Evolutionary conservation across 2,329 filamentous ascomycete genomes (phyloP).

Genomic region (Alternaria metachromatica): DNA sequence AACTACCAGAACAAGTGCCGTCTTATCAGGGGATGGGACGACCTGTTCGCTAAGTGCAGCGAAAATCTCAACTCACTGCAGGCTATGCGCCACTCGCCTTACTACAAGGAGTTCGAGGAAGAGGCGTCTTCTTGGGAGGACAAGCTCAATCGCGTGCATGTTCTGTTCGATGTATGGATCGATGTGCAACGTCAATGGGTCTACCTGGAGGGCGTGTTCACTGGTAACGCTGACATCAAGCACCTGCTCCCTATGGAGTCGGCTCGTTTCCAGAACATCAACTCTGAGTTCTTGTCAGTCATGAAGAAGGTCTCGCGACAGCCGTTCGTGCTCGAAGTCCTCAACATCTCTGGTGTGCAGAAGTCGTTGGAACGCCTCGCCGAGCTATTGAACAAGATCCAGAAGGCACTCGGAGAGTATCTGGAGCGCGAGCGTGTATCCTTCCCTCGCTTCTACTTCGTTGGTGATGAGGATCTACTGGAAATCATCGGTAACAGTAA

Average conservation of each 20-base stretch:
- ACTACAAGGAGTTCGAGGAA: conserved; percentile 99
- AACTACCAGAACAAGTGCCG: conserved; percentile 98
- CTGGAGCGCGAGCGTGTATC: conserved; percentile 96
- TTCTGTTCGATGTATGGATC: conserved; percentile 99
- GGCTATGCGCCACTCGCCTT: conserved; percentile 98
- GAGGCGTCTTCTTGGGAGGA: conserved; percentile 97
- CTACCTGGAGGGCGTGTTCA: conserved; percentile 98
- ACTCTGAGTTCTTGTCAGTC: conserved; percentile 97
- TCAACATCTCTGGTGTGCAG: conserved; percentile 94
- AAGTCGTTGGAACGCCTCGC: conserved; percentile 94
- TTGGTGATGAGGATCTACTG: conserved; percentile 95
- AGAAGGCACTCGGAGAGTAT: conserved; percentile 98
- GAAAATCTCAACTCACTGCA: conserved; percentile 97
- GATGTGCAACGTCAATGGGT: conserved; percentile 99
- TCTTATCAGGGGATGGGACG: conserved; percentile 96
- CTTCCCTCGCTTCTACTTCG: conserved; percentile 99
- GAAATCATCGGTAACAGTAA: conserved; percentile 99
- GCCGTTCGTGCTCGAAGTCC: conserved; percentile 91
- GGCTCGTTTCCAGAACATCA: conserved; percentile 97
- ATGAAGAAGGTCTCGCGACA: conserved; percentile 99
- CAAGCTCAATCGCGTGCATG: conserved; percentile 94
- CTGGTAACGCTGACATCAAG: conserved; percentile 98
- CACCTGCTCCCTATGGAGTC: conserved; percentile 96
- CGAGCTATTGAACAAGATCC: conserved; percentile 98
- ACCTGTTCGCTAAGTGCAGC: conserved; percentile 97